These are phyloP conservation scores for Noccaea caerulescens DNA, from an alignment of 345 rosid genomes.

Conservation along the genomic window DNA sequence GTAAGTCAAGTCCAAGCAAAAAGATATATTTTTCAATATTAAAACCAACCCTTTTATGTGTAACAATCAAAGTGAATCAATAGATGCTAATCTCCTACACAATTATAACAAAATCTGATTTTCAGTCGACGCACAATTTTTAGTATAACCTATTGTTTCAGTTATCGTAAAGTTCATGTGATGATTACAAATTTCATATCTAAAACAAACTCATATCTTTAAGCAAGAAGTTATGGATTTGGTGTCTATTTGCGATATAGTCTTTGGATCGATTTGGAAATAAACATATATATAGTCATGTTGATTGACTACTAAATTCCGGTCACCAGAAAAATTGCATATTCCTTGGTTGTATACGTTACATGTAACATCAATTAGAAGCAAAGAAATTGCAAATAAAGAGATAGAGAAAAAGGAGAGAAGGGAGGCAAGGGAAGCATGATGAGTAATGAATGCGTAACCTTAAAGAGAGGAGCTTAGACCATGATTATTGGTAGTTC, in stretches of 20 bases:
- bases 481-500: too few species aligned
- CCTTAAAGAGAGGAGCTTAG: constrained; percentile 45
- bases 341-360: constrained; percentile 7
- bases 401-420: neutral
- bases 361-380: constrained; percentile 25
- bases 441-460: constrained; percentile 45
- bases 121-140: too few species aligned
- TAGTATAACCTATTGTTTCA: neutral
- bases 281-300: neutral
- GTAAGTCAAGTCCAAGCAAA: constrained; percentile 18
- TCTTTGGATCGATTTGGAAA: neutral
- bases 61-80: neutral
- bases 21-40: neutral
- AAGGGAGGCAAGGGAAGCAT: constrained; percentile 26
- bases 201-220: neutral
- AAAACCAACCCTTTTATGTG: constrained; percentile 17
- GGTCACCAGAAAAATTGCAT: too few species aligned
- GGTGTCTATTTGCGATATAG: neutral
- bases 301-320: neutral
- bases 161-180: neutral
- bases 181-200: neutral
- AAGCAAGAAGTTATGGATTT: neutral
- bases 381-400: constrained; percentile 1
- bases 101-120: neutral
- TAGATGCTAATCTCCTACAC: neutral